These are phyloP conservation scores for Phialophora chinensis DNA, from an alignment of 2,329 filamentous ascomycete genomes.

Conservation along the genomic window DNA sequence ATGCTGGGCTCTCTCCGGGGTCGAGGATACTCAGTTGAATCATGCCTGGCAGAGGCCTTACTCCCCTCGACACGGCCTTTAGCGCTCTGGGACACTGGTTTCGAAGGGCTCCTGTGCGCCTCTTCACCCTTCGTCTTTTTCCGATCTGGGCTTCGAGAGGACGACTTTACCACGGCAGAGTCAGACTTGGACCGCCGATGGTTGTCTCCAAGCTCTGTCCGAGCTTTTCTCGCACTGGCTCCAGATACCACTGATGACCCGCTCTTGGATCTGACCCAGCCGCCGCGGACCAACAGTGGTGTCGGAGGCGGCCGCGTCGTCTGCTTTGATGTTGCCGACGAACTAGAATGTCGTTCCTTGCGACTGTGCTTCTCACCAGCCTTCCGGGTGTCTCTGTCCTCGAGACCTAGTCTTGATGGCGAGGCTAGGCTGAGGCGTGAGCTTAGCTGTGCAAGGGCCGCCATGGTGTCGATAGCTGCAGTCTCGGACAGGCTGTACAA, in stretches of 20 bases:
- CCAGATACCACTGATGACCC: conserved; percentile 35
- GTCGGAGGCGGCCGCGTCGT: conserved; percentile 24
- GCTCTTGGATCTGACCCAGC: conserved; percentile 38
- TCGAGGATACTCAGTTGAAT: conserved; percentile 5
- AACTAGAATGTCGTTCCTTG: conserved; percentile 18
- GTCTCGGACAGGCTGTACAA: conserved; percentile 38
- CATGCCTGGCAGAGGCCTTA: background rate
- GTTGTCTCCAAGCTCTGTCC: conserved; percentile 18
- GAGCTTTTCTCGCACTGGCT: conserved; percentile 24
- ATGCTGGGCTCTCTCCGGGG: conserved; percentile 31
- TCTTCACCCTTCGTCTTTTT: conserved; percentile 12
- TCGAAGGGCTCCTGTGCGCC: background rate
- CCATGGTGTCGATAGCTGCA: conserved; percentile 39
- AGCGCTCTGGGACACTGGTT: background rate
- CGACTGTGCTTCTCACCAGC: conserved; percentile 17
- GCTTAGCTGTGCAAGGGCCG: conserved; percentile 38
- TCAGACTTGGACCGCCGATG: conserved; percentile 25
- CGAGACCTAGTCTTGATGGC: conserved; percentile 10
- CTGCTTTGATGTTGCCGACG: conserved; percentile 13
- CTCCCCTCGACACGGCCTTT: background rate
- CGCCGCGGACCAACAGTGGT: conserved; percentile 32
- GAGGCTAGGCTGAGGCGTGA: conserved; percentile 27
- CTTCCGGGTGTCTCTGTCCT: conserved; percentile 8
- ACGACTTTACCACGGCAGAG: conserved; percentile 8
- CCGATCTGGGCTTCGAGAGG: conserved; percentile 1